phyloP scores from a whole-genome alignment of 352 stramenopile species.

The Pythium phragmiticola region DNA sequence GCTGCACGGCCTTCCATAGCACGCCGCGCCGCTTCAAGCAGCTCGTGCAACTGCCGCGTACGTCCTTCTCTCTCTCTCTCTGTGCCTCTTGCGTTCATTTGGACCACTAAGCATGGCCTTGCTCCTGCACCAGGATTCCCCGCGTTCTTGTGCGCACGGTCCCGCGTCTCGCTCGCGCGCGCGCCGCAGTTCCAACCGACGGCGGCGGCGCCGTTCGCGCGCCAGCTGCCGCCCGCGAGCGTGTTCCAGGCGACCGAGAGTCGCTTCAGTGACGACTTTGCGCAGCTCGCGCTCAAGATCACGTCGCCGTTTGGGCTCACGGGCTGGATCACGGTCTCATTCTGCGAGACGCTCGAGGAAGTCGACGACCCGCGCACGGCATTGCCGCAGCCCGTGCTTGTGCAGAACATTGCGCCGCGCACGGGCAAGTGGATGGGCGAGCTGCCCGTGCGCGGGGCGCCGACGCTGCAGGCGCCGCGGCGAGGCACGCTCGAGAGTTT shows the following conservation, averaged over 20 bases:
- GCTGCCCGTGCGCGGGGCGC: conserved; percentile 57
- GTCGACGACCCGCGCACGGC: conserved; percentile 51
- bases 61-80: conserved; percentile 6
- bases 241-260: conserved; percentile 70
- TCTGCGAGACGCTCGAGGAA: conserved; percentile 41
- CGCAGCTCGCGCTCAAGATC: conserved; percentile 63
- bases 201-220: conserved; percentile 26
- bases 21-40: conserved; percentile 43
- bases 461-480: conserved; percentile 57
- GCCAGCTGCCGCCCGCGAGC: conserved; percentile 57
- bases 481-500: conserved; percentile 54
- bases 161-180: conserved; percentile 49
- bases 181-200: conserved; percentile 45
- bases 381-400: conserved; percentile 38
- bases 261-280: conserved; percentile 71
- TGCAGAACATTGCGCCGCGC: conserved; percentile 67
- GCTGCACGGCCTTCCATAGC: conserved; percentile 18
- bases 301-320: conserved; percentile 57
- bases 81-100: background rate
- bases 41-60: conserved; percentile 56
- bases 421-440: conserved; percentile 60
- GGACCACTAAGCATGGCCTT: background rate
- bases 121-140: conserved; percentile 41
- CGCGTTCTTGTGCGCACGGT: conserved; percentile 51
- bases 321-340: conserved; percentile 71